Evolutionary conservation across 2,329 filamentous ascomycete species (phyloP), one percentile per base, ranked within the genome.

Genomic region (Sarocladium brachiariae): DNA sequence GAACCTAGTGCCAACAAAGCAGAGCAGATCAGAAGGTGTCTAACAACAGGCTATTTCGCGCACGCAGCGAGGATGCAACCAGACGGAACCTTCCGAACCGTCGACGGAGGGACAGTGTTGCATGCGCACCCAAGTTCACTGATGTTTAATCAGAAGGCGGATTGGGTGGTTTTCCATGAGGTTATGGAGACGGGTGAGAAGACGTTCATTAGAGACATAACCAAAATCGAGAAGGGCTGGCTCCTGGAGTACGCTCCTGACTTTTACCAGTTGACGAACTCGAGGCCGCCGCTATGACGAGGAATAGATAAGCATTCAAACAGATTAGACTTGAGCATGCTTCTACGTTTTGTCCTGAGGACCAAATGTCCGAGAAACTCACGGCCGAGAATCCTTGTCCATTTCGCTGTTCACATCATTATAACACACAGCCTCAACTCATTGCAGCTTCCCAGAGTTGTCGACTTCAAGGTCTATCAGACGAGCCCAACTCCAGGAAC

Each of bases 81-180:
- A 0, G 92, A 97, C 71, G 93, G 93, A 13, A 91, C 82, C 4
- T 96, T 96, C 65, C 82, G 80, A 58, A 92, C 89, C 48, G 84
- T 96, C n/a, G 84, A 84, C 54, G 89, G 89, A 25, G 83, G 82
- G 34, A 86, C 85, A 48, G 79, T 83, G 4, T 73, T 97, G 50
- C 80, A 95, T 71, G 89, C 90, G 19, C 93, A 99, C 68, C 93
- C 93, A 1, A 95, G 83, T 62, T 95, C 87, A 34, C 70, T 97
- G 58, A 89, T 97, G 83, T 97, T 97, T 73, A 95, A 96, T 66
- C 83, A 91, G 51, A 96, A 95, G 71, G 89, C 89, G 10, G 90
- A 96, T 56, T 97, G 92, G 90, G 90, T 97, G 9, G 79, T 99
- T 30, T 99, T 96, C 63, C 87, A 95, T 60, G 92, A 96, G 69